Evolutionary conservation across 2,329 filamentous ascomycete species (phyloP), one percentile per base, ranked within the genome.

Genomic region (Neonectria neomacrospora): DNA sequence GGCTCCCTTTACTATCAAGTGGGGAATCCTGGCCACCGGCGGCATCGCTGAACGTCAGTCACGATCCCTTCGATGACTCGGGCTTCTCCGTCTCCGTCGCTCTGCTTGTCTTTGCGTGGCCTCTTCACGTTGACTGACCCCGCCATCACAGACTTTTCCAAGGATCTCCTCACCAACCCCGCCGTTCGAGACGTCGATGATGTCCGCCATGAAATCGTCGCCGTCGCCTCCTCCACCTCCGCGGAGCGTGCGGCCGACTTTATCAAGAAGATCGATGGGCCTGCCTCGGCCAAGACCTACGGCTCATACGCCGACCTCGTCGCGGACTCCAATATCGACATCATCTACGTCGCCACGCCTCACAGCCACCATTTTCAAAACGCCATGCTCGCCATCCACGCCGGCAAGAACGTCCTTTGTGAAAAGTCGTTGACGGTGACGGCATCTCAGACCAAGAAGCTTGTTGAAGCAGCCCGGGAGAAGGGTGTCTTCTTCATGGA

Each of bases 301-400:
- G 92, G 91, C 63, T 92, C 90, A 11, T 97, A 97, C 79, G 85
- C 89, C 65, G 91, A 94, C 76, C 86, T 97, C 28, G 93, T 95
- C 26, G 85, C 86, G 54, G 92, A 97, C 76, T 82, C 90, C 7
- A 86, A 92, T 72, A 86, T 97, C 69, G 92, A 97, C 77, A 92
- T 96, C 71, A 80, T 97, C 80, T 97, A 97, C 78, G 88, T 97
- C 59, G 93, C 93, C 23, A 97, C 94, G 4, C 94, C 94, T 16
- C 94, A 97, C 81, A 94, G 91, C 72, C 94, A 97, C 78, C 94
- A 97, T 82, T 97, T 94, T 82, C 93, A 96, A 78, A 95, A 97
- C 80, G 87, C 88, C 67, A 92, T 94, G 87, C 86, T 96, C n/a
- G 91, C 90, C 45, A 84, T 97, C 41, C 86, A 92, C 69, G 91